Percentiles rank a stretch among this genome's conserved stretches.
These are phyloP conservation scores for Lipomyces oligophaga DNA, from an alignment of 805 yeast species.

Conservation along the genomic window DNA sequence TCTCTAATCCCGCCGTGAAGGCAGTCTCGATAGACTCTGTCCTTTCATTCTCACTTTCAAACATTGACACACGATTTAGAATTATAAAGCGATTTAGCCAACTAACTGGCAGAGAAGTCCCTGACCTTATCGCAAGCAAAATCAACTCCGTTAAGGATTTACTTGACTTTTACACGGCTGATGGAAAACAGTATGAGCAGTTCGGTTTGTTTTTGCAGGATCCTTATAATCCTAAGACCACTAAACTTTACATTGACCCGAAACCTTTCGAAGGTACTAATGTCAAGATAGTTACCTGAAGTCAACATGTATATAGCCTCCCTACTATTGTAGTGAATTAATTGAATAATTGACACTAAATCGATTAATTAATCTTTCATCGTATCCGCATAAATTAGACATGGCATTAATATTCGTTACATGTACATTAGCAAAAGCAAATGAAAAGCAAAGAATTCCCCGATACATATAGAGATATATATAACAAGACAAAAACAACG, in stretches of 20 bases:
- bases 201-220: conserved; percentile 22
- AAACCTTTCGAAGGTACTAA: conserved; percentile 17
- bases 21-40: neutral
- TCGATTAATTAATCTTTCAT: too few species aligned
- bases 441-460: neutral
- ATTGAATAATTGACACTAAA: too few species aligned
- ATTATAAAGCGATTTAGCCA: conserved; percentile 19
- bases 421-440: neutral
- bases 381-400: too few species aligned
- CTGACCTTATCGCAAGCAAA: conserved; percentile 13
- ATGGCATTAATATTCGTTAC: neutral
- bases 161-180: conserved; percentile 10
- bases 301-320: conserved; percentile 6
- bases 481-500: neutral
- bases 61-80: conserved; percentile 13
- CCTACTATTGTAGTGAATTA: neutral
- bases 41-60: conserved; percentile 9
- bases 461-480: neutral
- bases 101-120: conserved; percentile 22
- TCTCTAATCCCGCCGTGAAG: too few species aligned
- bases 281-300: conserved; percentile 15
- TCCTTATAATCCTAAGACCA: conserved; percentile 19
- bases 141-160: conserved; percentile 13
- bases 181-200: conserved; percentile 5
- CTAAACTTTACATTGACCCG: conserved; percentile 21